phyloP scores from a whole-genome alignment of 768 basidiomycete species.

The Cubamyces sp. region DNA sequence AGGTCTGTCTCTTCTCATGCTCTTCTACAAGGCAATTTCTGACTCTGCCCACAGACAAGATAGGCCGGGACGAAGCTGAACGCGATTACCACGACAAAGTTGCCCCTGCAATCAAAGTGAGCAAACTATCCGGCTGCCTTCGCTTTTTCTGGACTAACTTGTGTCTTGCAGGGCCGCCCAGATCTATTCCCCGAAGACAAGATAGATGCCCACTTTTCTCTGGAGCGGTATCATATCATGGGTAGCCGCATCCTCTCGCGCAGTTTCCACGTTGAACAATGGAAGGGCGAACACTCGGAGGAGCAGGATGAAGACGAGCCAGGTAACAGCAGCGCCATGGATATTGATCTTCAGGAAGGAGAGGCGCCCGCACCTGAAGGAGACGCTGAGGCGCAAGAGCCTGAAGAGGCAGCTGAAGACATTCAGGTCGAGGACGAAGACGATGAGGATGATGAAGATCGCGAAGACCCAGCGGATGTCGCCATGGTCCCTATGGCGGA shows the following conservation, averaged over 20 bases:
- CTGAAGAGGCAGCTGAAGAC: slow-evolving; percentile 5
- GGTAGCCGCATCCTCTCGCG: slow-evolving; percentile 92
- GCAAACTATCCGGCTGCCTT: slow-evolving; percentile 20
- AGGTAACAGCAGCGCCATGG: slow-evolving; percentile 41
- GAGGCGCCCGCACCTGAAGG: slow-evolving; percentile 44
- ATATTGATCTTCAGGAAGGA: slow-evolving; percentile 34
- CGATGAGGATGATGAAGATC: slow-evolving; percentile 50
- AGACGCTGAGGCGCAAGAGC: slow-evolving; percentile 41
- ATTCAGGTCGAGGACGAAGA: slow-evolving; percentile 21
- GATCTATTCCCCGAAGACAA: slow-evolving; percentile 69
- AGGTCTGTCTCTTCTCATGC: slow-evolving; percentile 52
- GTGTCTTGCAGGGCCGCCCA: slow-evolving; percentile 55
- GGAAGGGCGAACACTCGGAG: slow-evolving; percentile 38
- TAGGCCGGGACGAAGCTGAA: slow-evolving; percentile 85
- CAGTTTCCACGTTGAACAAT: slow-evolving; percentile 82
- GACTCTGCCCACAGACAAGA: slow-evolving; percentile 59
- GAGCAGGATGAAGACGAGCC: slow-evolving; percentile 35
- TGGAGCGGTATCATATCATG: slow-evolving; percentile 82
- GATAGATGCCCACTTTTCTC: slow-evolving; percentile 55
- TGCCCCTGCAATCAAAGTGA: slow-evolving; percentile 70
- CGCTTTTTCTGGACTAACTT: background rate
- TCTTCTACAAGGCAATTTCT: background rate
- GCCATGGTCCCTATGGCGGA: slow-evolving; percentile 98
- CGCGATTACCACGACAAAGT: slow-evolving; percentile 68
- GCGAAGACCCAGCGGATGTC: slow-evolving; percentile 63